Evolutionary conservation across 2,329 filamentous ascomycete species (phyloP).

Genomic region (Annulohypoxylon truncatum): DNA sequence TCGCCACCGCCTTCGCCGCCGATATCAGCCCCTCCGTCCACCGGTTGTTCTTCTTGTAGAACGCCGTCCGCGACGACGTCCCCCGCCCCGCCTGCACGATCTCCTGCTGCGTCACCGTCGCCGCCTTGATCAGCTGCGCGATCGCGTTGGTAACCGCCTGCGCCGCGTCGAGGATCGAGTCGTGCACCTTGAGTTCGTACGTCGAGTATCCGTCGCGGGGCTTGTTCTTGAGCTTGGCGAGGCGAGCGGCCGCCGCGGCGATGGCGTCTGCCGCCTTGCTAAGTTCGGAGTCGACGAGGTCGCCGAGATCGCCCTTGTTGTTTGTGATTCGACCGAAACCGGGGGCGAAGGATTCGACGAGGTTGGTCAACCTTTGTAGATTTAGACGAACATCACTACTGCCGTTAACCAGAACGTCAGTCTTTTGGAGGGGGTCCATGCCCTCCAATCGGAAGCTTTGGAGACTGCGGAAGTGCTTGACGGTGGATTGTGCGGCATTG

Average conservation of each 20-base stretch:
- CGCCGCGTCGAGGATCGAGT: slow-evolving; percentile 92
- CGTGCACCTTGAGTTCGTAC: slow-evolving; percentile 95
- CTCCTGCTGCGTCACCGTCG: slow-evolving; percentile 91
- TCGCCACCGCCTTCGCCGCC: slow-evolving; percentile 94
- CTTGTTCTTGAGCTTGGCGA: slow-evolving; percentile 95
- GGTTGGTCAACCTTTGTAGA: slow-evolving; percentile 90
- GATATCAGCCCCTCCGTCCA: slow-evolving; percentile 99
- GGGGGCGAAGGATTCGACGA: slow-evolving; percentile 91
- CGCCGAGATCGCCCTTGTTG: slow-evolving; percentile 86
- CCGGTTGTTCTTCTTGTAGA: slow-evolving; percentile 99
- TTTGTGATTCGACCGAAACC: slow-evolving; percentile 84
- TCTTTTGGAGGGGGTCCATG: slow-evolving; percentile 90
- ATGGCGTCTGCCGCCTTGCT: slow-evolving; percentile 96
- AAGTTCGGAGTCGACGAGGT: slow-evolving; percentile 91
- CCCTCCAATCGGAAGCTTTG: slow-evolving; percentile 94
- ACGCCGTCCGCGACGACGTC: slow-evolving; percentile 86
- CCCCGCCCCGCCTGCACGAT: slow-evolving; percentile 95
- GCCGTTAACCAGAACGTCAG: slow-evolving; percentile 96
- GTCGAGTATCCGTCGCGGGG: slow-evolving; percentile 95
- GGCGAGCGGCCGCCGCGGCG: slow-evolving; percentile 86
- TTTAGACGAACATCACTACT: slow-evolving; percentile 97
- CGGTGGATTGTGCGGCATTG: slow-evolving; percentile 84
- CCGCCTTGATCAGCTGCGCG: slow-evolving; percentile 92
- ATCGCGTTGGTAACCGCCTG: slow-evolving; percentile 95
- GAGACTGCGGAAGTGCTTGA: slow-evolving; percentile 93